Conservation (phyloP, 805 yeast genomes). For the Spathaspora sp. region DNA sequence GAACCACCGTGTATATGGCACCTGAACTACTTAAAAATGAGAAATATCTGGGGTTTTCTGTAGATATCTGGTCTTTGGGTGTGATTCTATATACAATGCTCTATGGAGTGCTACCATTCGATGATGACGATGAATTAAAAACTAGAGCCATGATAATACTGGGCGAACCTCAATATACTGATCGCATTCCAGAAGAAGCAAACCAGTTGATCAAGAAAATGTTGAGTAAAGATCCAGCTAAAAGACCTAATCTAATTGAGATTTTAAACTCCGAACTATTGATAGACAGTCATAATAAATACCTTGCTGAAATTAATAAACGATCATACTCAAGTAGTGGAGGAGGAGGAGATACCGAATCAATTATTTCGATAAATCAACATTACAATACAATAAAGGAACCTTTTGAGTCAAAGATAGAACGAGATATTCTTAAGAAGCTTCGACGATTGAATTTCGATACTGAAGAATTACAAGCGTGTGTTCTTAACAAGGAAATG, state of each 20-base stretch:
- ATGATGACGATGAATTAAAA: constrained; percentile 68
- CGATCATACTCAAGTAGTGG: constrained; percentile 10
- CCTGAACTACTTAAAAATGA: constrained; percentile 76
- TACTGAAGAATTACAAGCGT: constrained; percentile 52
- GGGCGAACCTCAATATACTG: constrained; percentile 59
- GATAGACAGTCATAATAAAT: constrained; percentile 27
- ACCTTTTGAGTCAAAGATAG: constrained; percentile 59
- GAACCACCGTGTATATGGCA: constrained; percentile 95
- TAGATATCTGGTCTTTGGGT: constrained; percentile 92
- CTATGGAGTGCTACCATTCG: constrained; percentile 89
- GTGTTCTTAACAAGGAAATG: constrained; percentile 56
- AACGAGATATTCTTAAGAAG: constrained; percentile 56
- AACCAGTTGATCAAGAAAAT: constrained; percentile 48
- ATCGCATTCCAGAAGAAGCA: constrained; percentile 46
- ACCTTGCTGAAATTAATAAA: constrained; percentile 14
- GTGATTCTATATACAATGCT: constrained; percentile 80
- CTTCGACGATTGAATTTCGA: constrained; percentile 63
- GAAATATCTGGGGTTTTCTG: constrained; percentile 74
- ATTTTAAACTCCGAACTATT: constrained; percentile 34
- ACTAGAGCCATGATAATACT: constrained; percentile 59
- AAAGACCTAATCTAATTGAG: constrained; percentile 50
- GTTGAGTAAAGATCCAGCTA: constrained; percentile 61
- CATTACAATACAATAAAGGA: constrained; percentile 26
- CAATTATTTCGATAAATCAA: constrained; percentile 36
- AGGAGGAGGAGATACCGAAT: constrained; percentile 25